Evolutionary conservation across 2,329 filamentous ascomycete species (phyloP), one percentile per base, ranked within the genome.

Genomic region (Colletotrichum filicis): DNA sequence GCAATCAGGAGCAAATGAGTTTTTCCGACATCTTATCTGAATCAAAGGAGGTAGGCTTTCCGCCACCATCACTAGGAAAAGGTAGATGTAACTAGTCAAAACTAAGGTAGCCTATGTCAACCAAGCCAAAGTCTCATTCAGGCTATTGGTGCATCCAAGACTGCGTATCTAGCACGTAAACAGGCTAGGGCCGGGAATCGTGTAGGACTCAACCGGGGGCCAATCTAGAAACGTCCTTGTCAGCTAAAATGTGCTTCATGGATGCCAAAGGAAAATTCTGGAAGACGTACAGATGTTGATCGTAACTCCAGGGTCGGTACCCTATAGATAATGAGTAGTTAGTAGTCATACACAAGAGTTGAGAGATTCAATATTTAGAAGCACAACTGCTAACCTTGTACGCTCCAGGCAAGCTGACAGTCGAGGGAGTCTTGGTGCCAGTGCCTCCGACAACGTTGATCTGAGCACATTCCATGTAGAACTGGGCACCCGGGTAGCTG

Each of bases 401-500:
- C 19, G 79, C 78, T 24, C 79, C 78, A 24, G 79, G 79, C 57
- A 80, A 74, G 75, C 77, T 76, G 56, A 80, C 78, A 6, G 78
- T 79, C 56, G 74, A 53, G 11, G 78, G 78, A 8, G 69, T 75
- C 53, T 75, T 76, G n/a, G 74, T 71, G 16, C 77, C 77, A 16
- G 76, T 74, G 7, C 82, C 81, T 6, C 83, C 83, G 7, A 79
- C 75, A 6, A 85, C 78, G 16, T 81, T 81, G 30, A 85, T 80
- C 75, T 85, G 83, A 11, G 80, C 81, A 71, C 83, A 85, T 74
- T 82, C 81, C 79, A 82, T 80, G 74, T 86, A 86, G 66, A 88
- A 81, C 75, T 88, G 86, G 7, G 86, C 85, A 4, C 85, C 85
- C 19, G 81, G 80, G 65, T 82, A 81, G 68, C 80, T 83, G 12